Evolutionary conservation across 1,284 basidiomycete species (phyloP).

Genomic region (Porodaedalea pini): DNA sequence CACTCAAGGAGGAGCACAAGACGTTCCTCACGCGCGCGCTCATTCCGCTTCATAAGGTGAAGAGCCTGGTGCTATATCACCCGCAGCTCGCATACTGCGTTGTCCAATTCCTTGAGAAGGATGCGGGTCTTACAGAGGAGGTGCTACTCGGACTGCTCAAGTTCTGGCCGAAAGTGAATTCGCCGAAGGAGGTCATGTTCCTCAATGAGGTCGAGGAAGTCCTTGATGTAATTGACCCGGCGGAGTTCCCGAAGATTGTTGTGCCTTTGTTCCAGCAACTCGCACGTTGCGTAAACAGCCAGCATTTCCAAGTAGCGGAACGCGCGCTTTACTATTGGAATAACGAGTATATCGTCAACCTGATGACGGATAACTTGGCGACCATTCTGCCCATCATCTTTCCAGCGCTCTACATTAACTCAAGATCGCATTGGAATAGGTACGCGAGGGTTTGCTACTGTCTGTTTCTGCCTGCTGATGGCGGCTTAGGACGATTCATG

Average conservation of each 20-base stretch:
- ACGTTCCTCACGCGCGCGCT: constrained; percentile 96
- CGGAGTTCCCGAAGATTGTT: constrained; percentile 96
- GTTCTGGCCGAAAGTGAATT: constrained; percentile 99
- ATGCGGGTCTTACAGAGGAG: constrained; percentile 88
- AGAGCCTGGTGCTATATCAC: constrained; percentile 94
- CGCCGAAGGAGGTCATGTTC: constrained; percentile 99
- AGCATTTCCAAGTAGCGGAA: constrained; percentile 99
- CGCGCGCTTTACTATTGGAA: constrained; percentile 96
- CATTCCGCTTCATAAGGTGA: constrained; percentile 96
- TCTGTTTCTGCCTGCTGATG: background rate
- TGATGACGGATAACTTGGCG: constrained; percentile 95
- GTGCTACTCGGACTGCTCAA: constrained; percentile 93
- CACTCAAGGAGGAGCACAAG: constrained; percentile 99
- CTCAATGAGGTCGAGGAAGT: constrained; percentile 99
- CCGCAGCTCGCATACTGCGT: constrained; percentile 99
- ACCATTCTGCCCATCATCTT: constrained; percentile 95
- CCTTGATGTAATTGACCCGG: constrained; percentile 95
- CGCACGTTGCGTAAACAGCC: constrained; percentile 96
- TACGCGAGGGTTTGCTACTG: constrained; percentile 38
- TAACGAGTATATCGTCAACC: constrained; percentile 99
- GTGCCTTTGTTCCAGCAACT: constrained; percentile 93
- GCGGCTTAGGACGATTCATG: constrained; percentile 86
- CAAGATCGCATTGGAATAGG: constrained; percentile 98
- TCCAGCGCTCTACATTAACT: constrained; percentile 96
- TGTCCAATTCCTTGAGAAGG: constrained; percentile 99